Evolutionary conservation across 2,329 filamentous ascomycete species (phyloP).

Genomic region (Calonectria henricotiae): DNA sequence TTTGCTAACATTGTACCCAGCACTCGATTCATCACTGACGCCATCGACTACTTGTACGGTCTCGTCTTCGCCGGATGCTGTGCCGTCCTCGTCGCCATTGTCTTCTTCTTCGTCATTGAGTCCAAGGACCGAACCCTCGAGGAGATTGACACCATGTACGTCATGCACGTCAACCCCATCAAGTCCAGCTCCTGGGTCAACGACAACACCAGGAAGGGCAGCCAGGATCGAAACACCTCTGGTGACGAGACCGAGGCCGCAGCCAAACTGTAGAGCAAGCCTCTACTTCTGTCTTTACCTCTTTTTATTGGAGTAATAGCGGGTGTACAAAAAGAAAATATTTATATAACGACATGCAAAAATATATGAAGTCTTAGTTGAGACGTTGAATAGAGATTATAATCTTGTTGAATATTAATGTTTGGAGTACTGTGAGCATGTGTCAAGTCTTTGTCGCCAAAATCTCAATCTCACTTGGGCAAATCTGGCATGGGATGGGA

Average conservation of each 20-base stretch:
- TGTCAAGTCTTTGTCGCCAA: neutral
- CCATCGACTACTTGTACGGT: slow-evolving; percentile 80
- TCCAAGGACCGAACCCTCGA: slow-evolving; percentile 81
- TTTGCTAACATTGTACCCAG: slow-evolving; percentile 50
- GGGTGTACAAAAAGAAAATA: slow-evolving; percentile 22
- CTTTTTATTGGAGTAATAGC: slow-evolving; percentile 13
- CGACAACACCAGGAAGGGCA: slow-evolving; percentile 23
- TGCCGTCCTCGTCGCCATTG: slow-evolving; percentile 74
- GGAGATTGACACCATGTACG: slow-evolving; percentile 86
- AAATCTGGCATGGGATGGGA: neutral
- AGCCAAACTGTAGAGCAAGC: neutral
- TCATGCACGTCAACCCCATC: slow-evolving; percentile 67
- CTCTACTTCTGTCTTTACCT: slow-evolving; percentile 22
- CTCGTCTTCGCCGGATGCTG: slow-evolving; percentile 81
- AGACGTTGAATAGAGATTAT: slow-evolving; percentile 18
- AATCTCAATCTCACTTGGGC: no score
- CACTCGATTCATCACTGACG: slow-evolving; percentile 81
- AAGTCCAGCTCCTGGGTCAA: slow-evolving; percentile 58
- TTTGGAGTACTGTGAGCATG: neutral
- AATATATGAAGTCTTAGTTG: slow-evolving; percentile 1
- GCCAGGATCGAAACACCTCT: slow-evolving; percentile 14
- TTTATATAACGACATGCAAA: slow-evolving; percentile 16
- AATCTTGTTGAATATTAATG: neutral
- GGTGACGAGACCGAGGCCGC: slow-evolving; percentile 28
- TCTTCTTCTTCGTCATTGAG: slow-evolving; percentile 85